These are phyloP conservation scores for Penicillium lagena DNA, from an alignment of 495 filamentous ascomycete genomes.

Conservation along the genomic window DNA sequence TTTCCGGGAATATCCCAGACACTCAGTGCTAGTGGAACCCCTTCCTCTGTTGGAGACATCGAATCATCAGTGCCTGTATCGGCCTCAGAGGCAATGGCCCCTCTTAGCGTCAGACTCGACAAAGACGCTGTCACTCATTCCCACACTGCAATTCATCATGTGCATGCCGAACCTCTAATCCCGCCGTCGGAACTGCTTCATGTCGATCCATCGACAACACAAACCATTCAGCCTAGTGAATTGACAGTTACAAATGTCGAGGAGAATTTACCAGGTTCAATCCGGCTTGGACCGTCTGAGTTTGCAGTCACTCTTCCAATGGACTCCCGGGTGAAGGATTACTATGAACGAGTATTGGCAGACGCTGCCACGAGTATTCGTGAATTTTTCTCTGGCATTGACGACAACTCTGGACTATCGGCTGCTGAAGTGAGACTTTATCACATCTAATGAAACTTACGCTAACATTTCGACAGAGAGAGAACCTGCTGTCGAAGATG, in stretches of 20 bases:
- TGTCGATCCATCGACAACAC: constrained; percentile 10
- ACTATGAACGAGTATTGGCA: constrained; percentile 31
- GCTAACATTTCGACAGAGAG: constrained; percentile 15
- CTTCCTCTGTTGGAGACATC: constrained; percentile 39
- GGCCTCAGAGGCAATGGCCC: constrained; percentile 25
- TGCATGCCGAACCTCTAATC: constrained; percentile 14
- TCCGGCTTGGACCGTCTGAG: constrained; percentile 35
- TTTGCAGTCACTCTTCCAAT: constrained; percentile 40
- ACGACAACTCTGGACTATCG: too few relatives aligned
- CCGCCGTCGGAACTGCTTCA: constrained; percentile 12
- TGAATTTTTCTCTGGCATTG: constrained; percentile 17
- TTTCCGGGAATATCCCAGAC: constrained; percentile 2
- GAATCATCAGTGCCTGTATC: constrained; percentile 22
- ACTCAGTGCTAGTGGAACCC: constrained; percentile 22
- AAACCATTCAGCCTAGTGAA: constrained; percentile 39
- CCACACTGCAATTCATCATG: constrained; percentile 17
- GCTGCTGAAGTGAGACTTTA: constrained; percentile 2
- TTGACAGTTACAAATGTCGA: constrained; percentile 27
- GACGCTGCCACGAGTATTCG: constrained; percentile 18
- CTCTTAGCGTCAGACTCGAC: constrained; percentile 33
- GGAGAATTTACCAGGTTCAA: constrained; percentile 26
- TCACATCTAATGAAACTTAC: background rate
- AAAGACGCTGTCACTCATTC: constrained; percentile 14
- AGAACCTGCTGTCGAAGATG: constrained; percentile 20
- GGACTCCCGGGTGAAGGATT: constrained; percentile 39